Conservation (phyloP, 108 stramenopile genomes). For the Fragilariopsis cylindrus region DNA sequence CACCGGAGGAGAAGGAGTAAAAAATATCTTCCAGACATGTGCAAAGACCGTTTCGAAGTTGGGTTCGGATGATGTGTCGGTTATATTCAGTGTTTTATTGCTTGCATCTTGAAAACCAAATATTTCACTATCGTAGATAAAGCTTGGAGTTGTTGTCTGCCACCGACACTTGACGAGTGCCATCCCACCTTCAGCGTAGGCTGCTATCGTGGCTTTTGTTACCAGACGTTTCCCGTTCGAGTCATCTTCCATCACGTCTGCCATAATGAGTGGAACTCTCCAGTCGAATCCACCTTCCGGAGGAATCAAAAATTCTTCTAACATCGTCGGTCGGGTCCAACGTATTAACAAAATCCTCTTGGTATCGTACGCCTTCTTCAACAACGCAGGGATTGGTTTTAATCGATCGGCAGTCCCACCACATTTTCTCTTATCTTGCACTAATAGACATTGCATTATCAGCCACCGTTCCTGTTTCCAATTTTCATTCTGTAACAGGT, state of each 20-base stretch:
- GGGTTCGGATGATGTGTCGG: neutral
- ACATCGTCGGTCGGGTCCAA: constrained; percentile 38
- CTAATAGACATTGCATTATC: constrained; percentile 28
- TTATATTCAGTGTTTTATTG: neutral
- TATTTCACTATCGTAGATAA: constrained; percentile 8
- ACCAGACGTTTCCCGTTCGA: neutral
- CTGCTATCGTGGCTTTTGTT: neutral
- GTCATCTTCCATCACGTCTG: neutral
- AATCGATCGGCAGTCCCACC: constrained; percentile 41
- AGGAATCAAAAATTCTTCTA: constrained; percentile 49
- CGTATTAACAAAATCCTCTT: constrained; percentile 42
- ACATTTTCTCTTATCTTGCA: constrained; percentile 17
- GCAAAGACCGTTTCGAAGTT: constrained; percentile 33
- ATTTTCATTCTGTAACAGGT: neutral
- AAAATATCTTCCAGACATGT: constrained; percentile 36
- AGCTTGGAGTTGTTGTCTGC: constrained; percentile 17
- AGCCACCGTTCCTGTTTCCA: constrained; percentile 28
- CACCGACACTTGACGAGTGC: constrained; percentile 19
- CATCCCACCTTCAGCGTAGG: neutral
- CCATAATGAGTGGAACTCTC: constrained; percentile 37
- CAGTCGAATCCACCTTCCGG: constrained; percentile 51
- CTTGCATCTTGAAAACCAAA: neutral
- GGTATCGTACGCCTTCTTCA: constrained; percentile 31
- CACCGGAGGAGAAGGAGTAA: constrained; percentile 50
- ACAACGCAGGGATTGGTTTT: constrained; percentile 27